Evolutionary conservation across 1,284 basidiomycete genomes (phyloP).

Genomic region (Ustilago lituana): DNA sequence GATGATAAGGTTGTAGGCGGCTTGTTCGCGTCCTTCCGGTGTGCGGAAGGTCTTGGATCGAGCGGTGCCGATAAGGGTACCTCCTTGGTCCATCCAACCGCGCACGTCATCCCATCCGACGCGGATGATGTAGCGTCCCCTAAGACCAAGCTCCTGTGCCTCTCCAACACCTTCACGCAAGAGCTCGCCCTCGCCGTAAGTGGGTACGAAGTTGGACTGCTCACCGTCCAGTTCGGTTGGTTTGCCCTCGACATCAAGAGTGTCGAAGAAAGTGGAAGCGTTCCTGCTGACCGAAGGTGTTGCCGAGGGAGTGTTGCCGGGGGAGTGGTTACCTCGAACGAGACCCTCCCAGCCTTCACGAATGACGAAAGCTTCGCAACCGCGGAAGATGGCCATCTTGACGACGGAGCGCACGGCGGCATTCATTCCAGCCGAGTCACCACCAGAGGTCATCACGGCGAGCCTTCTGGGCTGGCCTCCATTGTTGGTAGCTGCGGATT

Average conservation of each 20-base stretch:
- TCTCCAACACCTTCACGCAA: slow-evolving; percentile 92
- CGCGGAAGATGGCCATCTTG: slow-evolving; percentile 72
- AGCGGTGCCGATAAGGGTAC: slow-evolving; percentile 94
- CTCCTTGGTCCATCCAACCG: slow-evolving; percentile 86
- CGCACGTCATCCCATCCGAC: slow-evolving; percentile 99
- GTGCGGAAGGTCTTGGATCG: slow-evolving; percentile 88
- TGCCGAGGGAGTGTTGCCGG: slow-evolving; percentile 37
- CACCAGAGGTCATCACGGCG: slow-evolving; percentile 93
- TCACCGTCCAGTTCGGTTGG: slow-evolving; percentile 6
- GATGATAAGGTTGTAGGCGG: slow-evolving; percentile 88
- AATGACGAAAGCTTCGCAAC: slow-evolving; percentile 68
- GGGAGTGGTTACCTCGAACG: slow-evolving; percentile 71
- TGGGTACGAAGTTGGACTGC: slow-evolving; percentile 71
- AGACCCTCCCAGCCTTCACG: slow-evolving; percentile 98
- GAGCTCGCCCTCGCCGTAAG: slow-evolving; percentile 90
- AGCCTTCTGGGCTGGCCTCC: slow-evolving; percentile 67
- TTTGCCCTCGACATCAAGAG: slow-evolving; percentile 19
- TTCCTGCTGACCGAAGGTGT: slow-evolving; percentile 45
- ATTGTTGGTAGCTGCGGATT: slow-evolving; percentile 24
- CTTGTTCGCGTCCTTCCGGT: slow-evolving; percentile 82
- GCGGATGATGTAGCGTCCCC: slow-evolving; percentile 90
- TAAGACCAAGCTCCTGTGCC: slow-evolving; percentile 71
- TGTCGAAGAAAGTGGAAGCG: slow-evolving; percentile 38
- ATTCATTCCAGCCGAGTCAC: slow-evolving; percentile 83
- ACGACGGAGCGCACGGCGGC: slow-evolving; percentile 63